Conservation (phyloP, 108 stramenopile species). For the Cyclotella baltica region DNA sequence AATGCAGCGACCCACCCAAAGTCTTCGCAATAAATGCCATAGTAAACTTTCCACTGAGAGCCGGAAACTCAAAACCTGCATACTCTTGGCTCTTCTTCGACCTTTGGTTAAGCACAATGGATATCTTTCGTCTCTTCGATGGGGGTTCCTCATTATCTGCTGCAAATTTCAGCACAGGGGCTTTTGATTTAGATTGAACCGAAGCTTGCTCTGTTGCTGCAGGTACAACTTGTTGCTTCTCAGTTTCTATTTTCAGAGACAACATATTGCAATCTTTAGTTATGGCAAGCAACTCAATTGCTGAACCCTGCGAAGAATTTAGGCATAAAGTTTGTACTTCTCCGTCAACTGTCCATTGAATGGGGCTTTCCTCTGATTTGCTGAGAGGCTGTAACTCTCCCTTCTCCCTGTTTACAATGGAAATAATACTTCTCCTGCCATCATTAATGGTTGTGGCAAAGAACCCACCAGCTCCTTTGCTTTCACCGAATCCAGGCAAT, state of each 20-base stretch:
- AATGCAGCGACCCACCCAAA: constrained; percentile 7
- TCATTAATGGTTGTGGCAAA: constrained; percentile 20
- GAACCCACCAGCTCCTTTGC: constrained; percentile 22
- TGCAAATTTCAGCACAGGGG: constrained; percentile 32
- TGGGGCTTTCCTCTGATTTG: constrained; percentile 13
- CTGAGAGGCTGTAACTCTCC: constrained; percentile 19
- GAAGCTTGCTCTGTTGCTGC: not conserved
- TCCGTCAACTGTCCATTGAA: constrained; percentile 38
- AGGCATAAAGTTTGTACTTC: constrained; percentile 38
- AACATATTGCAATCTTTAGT: constrained; percentile 43
- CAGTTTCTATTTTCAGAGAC: constrained; percentile 23
- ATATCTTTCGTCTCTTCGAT: constrained; percentile 45
- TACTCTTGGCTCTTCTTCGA: constrained; percentile 19
- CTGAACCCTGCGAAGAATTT: constrained; percentile 13
- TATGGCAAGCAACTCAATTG: constrained; percentile 38
- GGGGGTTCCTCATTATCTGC: constrained; percentile 12
- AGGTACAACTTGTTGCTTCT: not conserved
- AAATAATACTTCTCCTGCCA: constrained; percentile 33
- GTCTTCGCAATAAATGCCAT: constrained; percentile 59
- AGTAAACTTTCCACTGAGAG: constrained; percentile 65
- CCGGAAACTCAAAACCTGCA: constrained; percentile 64
- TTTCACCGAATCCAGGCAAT: constrained; percentile 10
- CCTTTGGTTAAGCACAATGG: constrained; percentile 25
- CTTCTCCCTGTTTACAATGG: constrained; percentile 34
- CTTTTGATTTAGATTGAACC: constrained; percentile 28